Evolutionary conservation across 768 basidiomycete species (phyloP).

Genomic region (Boletus eberwhitei): DNA sequence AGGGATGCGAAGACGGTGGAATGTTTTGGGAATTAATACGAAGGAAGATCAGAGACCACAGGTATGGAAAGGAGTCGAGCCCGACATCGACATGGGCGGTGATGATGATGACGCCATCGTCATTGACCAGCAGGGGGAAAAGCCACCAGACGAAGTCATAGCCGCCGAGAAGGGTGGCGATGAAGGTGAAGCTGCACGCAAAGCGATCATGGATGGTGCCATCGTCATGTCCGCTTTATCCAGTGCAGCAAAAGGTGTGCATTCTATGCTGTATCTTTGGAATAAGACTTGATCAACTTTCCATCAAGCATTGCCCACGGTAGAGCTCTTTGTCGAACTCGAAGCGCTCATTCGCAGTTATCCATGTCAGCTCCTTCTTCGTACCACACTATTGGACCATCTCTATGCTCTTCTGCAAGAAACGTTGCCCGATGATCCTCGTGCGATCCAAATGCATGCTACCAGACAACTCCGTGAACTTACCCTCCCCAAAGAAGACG

Average conservation of each 20-base stretch:
- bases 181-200: constrained; percentile 54
- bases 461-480: constrained; percentile 33
- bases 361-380: constrained; percentile 40
- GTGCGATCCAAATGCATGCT: constrained; percentile 38
- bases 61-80: constrained; percentile 21
- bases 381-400: constrained; percentile 40
- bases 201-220: constrained; percentile 70
- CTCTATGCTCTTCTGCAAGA: constrained; percentile 41
- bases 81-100: constrained; percentile 21
- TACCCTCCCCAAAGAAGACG: constrained; percentile 25
- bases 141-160: constrained; percentile 25
- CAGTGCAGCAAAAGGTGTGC: constrained; percentile 69
- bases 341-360: constrained; percentile 41
- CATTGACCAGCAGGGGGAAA: constrained; percentile 23
- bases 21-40: constrained; percentile 60
- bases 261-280: constrained; percentile 11
- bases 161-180: constrained; percentile 39
- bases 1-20: constrained; percentile 75
- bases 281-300: constrained; percentile 8
- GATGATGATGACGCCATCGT: constrained; percentile 10
- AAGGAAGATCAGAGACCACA: constrained; percentile 12
- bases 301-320: constrained; percentile 37
- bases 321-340: constrained; percentile 42
- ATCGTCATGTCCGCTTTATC: constrained; percentile 77
- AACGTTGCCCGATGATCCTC: constrained; percentile 36